Evolutionary conservation across 192 early-diverging fungal species (phyloP), one percentile per base, ranked within the genome.

Genomic region (Rhizoclosmatium sp.): DNA sequence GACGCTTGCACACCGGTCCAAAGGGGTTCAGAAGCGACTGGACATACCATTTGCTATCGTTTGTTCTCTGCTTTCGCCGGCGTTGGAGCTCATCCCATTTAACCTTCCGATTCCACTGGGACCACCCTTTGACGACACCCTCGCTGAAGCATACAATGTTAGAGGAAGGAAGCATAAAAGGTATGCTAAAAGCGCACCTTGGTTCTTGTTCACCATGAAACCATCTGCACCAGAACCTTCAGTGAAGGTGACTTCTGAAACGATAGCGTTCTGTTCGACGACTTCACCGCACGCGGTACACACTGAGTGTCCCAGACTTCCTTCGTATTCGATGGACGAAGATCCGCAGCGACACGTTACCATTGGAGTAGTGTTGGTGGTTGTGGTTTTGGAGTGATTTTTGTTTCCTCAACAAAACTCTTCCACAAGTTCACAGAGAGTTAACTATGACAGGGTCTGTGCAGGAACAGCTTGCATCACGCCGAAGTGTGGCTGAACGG

Each of bases 241-340:
- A 41, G 87, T 90, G 84, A 99, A 99, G 4, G 93, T 91, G 46
- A 97, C 92, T 86, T 99, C 97, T 0, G 94, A 83, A 19, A 99
- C 94, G 65, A 99, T 97, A 48, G 89, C 89, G 82, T 96, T 96
- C 79, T 99, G 95, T 85, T 98, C 96, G 64, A 95, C 72, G 31
- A 99, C 96, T 90, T 96, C 84, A 19, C 65, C 46, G 39, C 70
- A 72, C 3, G 49, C 23, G 21, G 21, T n/a, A 51, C 70, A 72
- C 70, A 72, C 70, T 19, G n/a, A 21, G n/a, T 58, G 49, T 2
- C 70, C 70, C 4, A 72, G 70, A 39, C 7, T 44, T 19, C 44
- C 48, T n/a, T 72, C 70, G 7, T 14, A 58, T 39, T 72, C 70
- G 4, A 72, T 47, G 7, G 7, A 9, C 21, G 70, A 72, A 2